Conservation (phyloP, 306 rosid genomes). For the Corylus heterophylla region DNA sequence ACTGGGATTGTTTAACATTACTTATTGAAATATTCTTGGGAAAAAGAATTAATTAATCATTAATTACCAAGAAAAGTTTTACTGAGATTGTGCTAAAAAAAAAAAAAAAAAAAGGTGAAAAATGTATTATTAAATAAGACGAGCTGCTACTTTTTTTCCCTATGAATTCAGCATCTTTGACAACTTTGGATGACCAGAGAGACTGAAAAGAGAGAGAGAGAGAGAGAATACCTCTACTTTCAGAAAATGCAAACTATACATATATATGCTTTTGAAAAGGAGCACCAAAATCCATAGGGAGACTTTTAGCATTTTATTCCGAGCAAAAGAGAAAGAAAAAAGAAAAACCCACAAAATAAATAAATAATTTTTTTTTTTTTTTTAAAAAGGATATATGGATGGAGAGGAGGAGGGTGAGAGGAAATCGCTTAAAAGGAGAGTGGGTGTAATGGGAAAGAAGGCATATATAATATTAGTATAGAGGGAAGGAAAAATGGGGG, state of each 20-base stretch:
- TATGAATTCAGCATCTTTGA: background rate
- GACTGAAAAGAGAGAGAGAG: background rate
- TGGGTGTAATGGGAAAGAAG: background rate
- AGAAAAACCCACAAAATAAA: background rate
- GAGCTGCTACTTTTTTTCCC: background rate
- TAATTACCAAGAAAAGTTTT: background rate
- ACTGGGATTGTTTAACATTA: background rate
- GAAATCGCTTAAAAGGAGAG: constrained; percentile 43
- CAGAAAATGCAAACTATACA: background rate
- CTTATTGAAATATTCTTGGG: no score
- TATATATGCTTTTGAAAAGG: background rate
- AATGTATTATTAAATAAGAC: no score
- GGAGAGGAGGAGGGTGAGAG: background rate
- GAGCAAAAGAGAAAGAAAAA: background rate
- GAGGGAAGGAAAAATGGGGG: constrained; percentile 31
- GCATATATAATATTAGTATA: constrained; percentile 7
- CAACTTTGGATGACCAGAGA: background rate
- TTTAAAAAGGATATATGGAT: no score
- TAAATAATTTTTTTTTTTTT: background rate
- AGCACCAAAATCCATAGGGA: background rate
- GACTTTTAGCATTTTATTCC: background rate
- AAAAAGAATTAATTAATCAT: no score
- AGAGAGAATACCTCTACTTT: background rate
- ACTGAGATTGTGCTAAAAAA: background rate
- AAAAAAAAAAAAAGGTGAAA: no score